These are phyloP conservation scores for Chlorella sorokiniana DNA, from an alignment of 139 green algal species.

Conservation along the genomic window DNA sequence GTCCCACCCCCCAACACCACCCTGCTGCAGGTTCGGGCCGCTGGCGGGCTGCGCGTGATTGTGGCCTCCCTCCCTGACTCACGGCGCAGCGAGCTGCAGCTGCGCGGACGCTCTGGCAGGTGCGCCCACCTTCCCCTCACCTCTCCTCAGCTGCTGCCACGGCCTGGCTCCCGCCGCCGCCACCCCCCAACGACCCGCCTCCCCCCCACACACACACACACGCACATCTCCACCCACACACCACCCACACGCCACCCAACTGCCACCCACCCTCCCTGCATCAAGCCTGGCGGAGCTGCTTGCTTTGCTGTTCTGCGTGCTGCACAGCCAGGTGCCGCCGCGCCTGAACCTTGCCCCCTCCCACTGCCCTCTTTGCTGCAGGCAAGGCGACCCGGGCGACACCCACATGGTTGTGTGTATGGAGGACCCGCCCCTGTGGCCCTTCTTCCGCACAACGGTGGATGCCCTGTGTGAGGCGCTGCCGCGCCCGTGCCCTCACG, in stretches of 20 bases:
- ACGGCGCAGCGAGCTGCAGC: constrained; percentile 71
- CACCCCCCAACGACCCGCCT: too few species aligned
- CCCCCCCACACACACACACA: too few species aligned
- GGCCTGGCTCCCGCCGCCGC: too few species aligned
- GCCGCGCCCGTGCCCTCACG: too few species aligned
- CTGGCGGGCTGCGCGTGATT: constrained; percentile 76
- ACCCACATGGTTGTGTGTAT: constrained; percentile 61
- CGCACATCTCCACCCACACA: too few species aligned
- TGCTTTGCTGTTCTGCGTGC: background rate
- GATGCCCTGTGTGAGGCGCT: too few species aligned
- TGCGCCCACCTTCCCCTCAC: background rate
- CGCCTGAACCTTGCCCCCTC: background rate
- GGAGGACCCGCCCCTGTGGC: constrained; percentile 56
- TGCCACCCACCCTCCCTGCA: too few species aligned
- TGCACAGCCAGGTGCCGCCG: background rate
- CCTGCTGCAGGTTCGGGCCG: constrained; percentile 49
- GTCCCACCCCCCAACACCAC: background rate
- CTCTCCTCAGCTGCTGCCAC: background rate
- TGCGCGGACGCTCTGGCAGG: constrained; percentile 67
- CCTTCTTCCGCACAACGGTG: too few species aligned
- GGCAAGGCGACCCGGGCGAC: constrained; percentile 77
- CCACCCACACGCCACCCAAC: too few species aligned
- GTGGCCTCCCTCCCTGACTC: constrained; percentile 60
- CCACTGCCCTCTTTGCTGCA: background rate
- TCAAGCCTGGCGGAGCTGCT: too few species aligned